A percentile compares a stretch with the other conserved stretches of the same genome.
phyloP scores from a whole-genome alignment of 176 grass and related monocot genomes.

The Musa troglodytarum region DNA sequence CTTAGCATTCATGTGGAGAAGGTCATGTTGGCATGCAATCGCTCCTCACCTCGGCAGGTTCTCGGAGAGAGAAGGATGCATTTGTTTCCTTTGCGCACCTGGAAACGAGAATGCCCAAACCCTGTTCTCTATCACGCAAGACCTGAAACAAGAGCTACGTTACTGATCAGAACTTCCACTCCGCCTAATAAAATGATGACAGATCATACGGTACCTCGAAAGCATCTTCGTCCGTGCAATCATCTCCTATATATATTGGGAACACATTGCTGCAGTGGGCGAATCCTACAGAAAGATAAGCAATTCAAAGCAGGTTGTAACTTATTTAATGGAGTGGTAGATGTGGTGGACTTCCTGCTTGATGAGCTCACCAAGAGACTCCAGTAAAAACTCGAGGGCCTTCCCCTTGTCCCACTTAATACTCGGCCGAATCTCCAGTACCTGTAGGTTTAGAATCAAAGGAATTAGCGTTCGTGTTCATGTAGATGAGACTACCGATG shows the following conservation, averaged over 20 bases:
- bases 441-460: constrained; percentile 7
- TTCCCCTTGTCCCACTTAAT: constrained; percentile 79
- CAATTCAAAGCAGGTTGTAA: not conserved
- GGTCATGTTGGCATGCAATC: not conserved
- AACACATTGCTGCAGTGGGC: constrained; percentile 26
- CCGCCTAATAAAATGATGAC: not conserved
- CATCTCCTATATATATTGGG: constrained; percentile 72
- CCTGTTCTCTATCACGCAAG: constrained; percentile 33
- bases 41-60: constrained; percentile 39
- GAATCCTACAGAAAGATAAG: constrained; percentile 23
- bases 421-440: constrained; percentile 49
- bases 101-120: constrained; percentile 52
- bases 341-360: not conserved
- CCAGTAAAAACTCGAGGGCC: constrained; percentile 64
- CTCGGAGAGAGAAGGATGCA: constrained; percentile 46
- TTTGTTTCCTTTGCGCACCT: constrained; percentile 49
- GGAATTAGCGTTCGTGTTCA: not conserved
- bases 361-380: constrained; percentile 26
- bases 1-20: too few relatives aligned
- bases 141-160: constrained; percentile 22
- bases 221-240: constrained; percentile 78
- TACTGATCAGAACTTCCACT: not conserved
- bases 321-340: not conserved
- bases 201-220: constrained; percentile 33
- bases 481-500: too few relatives aligned